These are phyloP conservation scores for Aspergillus cejpii DNA, from an alignment of 2,329 filamentous ascomycete genomes.

Conservation along the genomic window DNA sequence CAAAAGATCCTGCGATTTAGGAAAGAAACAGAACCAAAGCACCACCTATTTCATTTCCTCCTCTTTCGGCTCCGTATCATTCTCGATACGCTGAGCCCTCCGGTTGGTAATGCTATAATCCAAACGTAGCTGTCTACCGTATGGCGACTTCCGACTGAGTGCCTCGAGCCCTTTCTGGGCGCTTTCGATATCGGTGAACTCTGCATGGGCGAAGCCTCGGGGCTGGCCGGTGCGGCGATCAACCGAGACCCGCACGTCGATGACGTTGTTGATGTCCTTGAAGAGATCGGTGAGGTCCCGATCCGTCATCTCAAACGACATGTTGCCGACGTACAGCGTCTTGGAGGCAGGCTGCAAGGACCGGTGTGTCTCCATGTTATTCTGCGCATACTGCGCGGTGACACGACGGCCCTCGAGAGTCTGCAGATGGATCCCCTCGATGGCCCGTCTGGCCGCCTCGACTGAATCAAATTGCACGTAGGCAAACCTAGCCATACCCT, in stretches of 20 bases:
- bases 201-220: constrained; percentile 76
- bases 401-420: constrained; percentile 59
- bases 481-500: constrained; percentile 49
- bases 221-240: constrained; percentile 74
- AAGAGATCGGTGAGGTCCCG: constrained; percentile 74
- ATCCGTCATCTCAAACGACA: constrained; percentile 80
- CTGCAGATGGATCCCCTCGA: constrained; percentile 53
- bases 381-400: constrained; percentile 53
- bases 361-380: constrained; percentile 10
- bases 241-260: constrained; percentile 73
- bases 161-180: constrained; percentile 55
- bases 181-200: constrained; percentile 63
- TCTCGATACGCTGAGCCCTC: background rate
- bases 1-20: background rate
- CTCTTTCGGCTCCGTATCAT: background rate
- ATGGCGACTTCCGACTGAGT: constrained; percentile 54
- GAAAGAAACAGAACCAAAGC: background rate
- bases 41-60: too few relatives aligned
- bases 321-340: constrained; percentile 76
- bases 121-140: constrained; percentile 58
- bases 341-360: constrained; percentile 47
- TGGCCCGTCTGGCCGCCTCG: constrained; percentile 50
- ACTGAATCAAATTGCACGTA: constrained; percentile 56
- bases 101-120: constrained; percentile 50
- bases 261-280: constrained; percentile 60